phyloP scores from a whole-genome alignment of 257 asterid species.

The Lantana camara region DNA sequence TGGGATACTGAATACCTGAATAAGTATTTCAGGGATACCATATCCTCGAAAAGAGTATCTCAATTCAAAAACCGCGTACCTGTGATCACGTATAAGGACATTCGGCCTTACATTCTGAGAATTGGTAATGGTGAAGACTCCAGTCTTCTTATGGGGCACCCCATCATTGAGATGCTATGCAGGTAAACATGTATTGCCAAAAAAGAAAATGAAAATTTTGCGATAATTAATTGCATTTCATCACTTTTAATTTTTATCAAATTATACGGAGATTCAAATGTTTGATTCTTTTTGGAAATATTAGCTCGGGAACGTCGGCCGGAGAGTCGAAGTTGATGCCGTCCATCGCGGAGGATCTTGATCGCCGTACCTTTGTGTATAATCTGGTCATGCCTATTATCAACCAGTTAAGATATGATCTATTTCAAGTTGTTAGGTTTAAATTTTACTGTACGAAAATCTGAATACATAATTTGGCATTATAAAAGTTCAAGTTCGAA shows the following conservation, averaged over 20 bases:
- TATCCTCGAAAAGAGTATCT: constrained; percentile 30
- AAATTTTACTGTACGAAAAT: no score
- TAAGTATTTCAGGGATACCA: constrained; percentile 39
- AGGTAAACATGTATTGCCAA: constrained; percentile 45
- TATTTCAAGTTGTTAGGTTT: no score
- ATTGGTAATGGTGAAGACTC: constrained; percentile 68
- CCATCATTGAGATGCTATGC: constrained; percentile 76
- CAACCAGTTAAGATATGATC: constrained; percentile 53
- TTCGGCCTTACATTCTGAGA: constrained; percentile 65
- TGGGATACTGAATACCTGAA: constrained; percentile 56
- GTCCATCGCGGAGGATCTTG: constrained; percentile 73
- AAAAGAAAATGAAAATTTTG: no score
- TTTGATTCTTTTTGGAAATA: background rate
- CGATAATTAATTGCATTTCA: no score
- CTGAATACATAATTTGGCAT: no score
- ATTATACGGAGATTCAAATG: background rate
- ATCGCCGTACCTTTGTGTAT: constrained; percentile 74
- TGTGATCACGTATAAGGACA: constrained; percentile 53
- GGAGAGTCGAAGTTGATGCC: constrained; percentile 86
- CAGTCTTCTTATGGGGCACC: constrained; percentile 52
- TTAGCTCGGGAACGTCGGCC: constrained; percentile 84
- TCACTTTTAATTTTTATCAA: no score
- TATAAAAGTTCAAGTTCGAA: no score
- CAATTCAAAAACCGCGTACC: constrained; percentile 57
- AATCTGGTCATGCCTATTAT: constrained; percentile 80